phyloP scores from a whole-genome alignment of 2,329 filamentous ascomycete species.

The Penicillium sp. region DNA sequence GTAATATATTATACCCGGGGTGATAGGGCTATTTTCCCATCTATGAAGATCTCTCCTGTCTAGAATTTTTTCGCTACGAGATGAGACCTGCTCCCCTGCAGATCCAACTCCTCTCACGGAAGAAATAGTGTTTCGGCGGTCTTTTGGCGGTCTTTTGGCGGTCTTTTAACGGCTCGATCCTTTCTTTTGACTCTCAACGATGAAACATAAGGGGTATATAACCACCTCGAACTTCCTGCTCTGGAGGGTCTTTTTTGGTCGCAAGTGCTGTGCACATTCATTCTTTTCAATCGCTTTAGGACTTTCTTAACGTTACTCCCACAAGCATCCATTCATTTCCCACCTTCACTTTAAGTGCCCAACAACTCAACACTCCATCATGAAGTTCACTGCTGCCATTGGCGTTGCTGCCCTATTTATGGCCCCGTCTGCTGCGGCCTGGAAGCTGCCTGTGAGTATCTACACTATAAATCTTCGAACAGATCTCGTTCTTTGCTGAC shows the following conservation, averaged over 20 bases:
- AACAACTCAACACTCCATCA: conserved; percentile 16
- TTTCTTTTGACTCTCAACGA: background rate
- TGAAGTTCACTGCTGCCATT: conserved; percentile 30
- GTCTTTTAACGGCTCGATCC: background rate
- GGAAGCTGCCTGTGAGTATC: conserved; percentile 14
- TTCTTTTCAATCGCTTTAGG: conserved; percentile 16
- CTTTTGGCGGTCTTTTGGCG: background rate
- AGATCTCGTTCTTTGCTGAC: background rate
- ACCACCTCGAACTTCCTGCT: background rate
- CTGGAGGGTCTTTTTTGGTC: conserved; percentile 11
- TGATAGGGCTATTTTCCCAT: conserved; percentile 2
- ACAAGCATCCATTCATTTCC: conserved; percentile 16
- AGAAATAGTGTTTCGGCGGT: background rate
- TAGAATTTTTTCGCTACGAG: background rate
- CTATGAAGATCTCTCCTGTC: background rate
- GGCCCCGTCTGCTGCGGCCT: conserved; percentile 22
- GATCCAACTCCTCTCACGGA: conserved; percentile 1
- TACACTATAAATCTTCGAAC: background rate
- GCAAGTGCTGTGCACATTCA: conserved; percentile 29
- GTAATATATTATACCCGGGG: background rate
- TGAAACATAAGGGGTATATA: conserved; percentile 17
- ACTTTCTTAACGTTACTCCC: conserved; percentile 14
- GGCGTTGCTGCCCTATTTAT: conserved; percentile 26
- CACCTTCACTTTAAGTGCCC: background rate
- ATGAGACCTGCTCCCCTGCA: background rate